A percentile compares a stretch with the other conserved stretches of the same genome.
phyloP scores from a whole-genome alignment of 768 basidiomycete genomes.

The Suillus bovinus region DNA sequence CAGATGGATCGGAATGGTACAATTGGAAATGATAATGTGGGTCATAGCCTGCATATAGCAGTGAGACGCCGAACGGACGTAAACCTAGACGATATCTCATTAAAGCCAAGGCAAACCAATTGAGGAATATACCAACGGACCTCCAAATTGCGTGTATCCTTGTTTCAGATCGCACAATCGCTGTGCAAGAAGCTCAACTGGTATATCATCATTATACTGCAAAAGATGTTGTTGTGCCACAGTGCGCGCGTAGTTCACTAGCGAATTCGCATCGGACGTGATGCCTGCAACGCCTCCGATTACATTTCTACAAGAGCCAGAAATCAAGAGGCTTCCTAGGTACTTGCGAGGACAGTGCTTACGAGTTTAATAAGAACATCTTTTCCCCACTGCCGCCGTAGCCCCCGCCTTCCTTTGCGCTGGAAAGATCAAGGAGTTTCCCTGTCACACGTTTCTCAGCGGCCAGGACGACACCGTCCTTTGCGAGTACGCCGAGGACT shows the following conservation, averaged over 20 bases:
- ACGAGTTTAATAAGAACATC: conserved; percentile 94
- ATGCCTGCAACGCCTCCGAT: conserved; percentile 94
- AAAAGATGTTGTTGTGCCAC: conserved; percentile 89
- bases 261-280: conserved; percentile 96
- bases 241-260: conserved; percentile 91
- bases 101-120: not conserved
- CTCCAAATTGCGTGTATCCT: conserved; percentile 96
- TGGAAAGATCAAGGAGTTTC: conserved; percentile 91
- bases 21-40: conserved; percentile 95
- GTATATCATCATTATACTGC: conserved; percentile 95
- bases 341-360: conserved; percentile 29
- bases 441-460: conserved; percentile 99
- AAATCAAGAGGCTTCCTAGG: not conserved
- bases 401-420: conserved; percentile 74
- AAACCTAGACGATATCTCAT: conserved; percentile 54
- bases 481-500: conserved; percentile 89
- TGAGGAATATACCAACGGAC: conserved; percentile 39
- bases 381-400: conserved; percentile 98
- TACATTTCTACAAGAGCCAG: conserved; percentile 67
- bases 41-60: conserved; percentile 97
- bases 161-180: conserved; percentile 97
- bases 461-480: conserved; percentile 88
- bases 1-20: conserved; percentile 97
- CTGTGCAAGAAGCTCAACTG: conserved; percentile 94
- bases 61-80: conserved; percentile 95